Percentiles rank a stretch among this genome's conserved stretches.
Conservation (phyloP, 305 asterid species). For the Fraxinus xanthoxyloides region DNA sequence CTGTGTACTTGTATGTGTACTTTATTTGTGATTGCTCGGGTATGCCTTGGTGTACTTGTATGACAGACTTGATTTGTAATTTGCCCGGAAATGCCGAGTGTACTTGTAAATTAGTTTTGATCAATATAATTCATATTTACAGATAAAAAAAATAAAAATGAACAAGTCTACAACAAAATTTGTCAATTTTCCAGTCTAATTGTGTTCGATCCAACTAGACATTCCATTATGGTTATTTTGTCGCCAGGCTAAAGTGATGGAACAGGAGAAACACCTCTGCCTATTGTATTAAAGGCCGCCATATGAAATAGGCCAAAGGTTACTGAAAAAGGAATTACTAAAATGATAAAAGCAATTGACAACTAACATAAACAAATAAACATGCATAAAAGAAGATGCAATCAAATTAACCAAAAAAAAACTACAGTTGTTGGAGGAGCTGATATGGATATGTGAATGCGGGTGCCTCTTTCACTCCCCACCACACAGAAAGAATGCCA, state of each 20-base stretch:
- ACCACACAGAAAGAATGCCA: not conserved
- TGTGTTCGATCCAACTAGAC: not conserved
- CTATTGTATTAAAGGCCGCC: not conserved
- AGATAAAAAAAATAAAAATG: too few relatives aligned
- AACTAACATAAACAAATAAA: not conserved
- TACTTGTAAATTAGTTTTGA: too few relatives aligned
- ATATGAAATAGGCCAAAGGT: not conserved
- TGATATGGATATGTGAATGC: not conserved
- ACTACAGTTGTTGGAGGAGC: not conserved
- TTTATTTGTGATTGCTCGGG: too few relatives aligned
- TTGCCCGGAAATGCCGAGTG: too few relatives aligned
- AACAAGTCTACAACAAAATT: not conserved
- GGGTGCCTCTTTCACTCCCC: not conserved
- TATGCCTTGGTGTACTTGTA: too few relatives aligned
- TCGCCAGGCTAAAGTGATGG: not conserved
- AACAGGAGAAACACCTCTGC: not conserved
- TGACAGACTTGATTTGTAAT: too few relatives aligned
- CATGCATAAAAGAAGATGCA: not conserved
- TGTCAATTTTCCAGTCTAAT: not conserved
- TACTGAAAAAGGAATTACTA: not conserved
- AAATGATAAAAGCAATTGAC: not conserved
- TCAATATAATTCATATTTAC: too few relatives aligned
- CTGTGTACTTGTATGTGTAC: too few relatives aligned
- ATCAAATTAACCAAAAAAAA: not conserved
- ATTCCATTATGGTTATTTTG: not conserved